phyloP scores from a whole-genome alignment of 2,329 filamentous ascomycete species.

The Phyllosticta citrichinensis region DNA sequence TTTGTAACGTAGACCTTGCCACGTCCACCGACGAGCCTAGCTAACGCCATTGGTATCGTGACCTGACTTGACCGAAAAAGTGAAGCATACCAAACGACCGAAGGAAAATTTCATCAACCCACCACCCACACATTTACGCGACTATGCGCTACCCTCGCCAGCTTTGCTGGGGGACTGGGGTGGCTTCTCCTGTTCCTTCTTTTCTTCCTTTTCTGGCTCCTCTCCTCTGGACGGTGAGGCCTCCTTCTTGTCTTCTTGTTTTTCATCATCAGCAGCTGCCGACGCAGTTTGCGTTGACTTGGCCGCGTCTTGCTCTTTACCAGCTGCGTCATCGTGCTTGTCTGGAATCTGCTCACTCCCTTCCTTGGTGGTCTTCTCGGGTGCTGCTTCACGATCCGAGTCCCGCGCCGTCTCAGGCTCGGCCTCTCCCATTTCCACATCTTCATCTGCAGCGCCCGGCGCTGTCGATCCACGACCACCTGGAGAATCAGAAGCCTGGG shows the following conservation, averaged over 20 bases:
- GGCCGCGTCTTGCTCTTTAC: neutral
- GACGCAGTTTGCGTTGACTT: neutral
- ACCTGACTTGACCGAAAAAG: neutral
- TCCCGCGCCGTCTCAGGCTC: neutral
- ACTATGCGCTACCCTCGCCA: neutral
- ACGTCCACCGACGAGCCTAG: neutral
- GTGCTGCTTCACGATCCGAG: neutral
- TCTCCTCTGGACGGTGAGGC: neutral
- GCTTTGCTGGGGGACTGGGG: neutral
- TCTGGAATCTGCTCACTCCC: neutral
- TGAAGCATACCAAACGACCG: neutral
- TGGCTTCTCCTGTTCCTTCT: neutral
- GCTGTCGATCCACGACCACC: neutral
- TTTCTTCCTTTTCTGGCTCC: neutral
- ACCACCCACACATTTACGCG: neutral
- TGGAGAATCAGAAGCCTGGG: neutral
- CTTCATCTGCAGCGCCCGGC: constrained; percentile 2
- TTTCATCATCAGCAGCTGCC: neutral
- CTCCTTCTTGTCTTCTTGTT: neutral
- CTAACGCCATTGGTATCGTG: neutral
- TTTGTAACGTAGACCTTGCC: neutral
- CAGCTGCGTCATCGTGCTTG: neutral
- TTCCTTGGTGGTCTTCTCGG: neutral
- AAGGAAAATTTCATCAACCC: neutral
- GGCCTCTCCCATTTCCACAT: constrained; percentile 9